These are phyloP conservation scores for Paracoccidioides brasiliensis DNA, from an alignment of 2,329 filamentous ascomycete genomes.

Conservation along the genomic window DNA sequence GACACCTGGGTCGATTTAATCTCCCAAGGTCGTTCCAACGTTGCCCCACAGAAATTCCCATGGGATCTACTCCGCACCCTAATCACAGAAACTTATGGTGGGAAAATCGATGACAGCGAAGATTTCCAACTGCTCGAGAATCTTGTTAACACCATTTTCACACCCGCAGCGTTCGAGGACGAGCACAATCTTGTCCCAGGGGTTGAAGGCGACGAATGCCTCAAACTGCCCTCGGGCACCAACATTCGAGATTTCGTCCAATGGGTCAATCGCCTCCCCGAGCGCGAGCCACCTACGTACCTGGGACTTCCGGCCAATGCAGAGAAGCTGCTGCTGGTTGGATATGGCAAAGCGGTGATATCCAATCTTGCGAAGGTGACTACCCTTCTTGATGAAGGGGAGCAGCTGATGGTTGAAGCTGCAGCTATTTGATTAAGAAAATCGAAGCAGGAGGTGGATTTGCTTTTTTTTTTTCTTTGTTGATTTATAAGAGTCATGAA, in stretches of 20 bases:
- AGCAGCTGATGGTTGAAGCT: constrained; percentile 67
- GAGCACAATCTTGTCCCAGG: constrained; percentile 77
- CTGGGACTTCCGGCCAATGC: constrained; percentile 88
- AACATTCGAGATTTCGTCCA: constrained; percentile 71
- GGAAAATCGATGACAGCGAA: constrained; percentile 84
- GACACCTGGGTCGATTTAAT: constrained; percentile 84
- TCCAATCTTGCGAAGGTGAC: constrained; percentile 72
- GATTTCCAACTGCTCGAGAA: constrained; percentile 64
- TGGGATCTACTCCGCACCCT: constrained; percentile 93
- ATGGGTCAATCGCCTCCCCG: constrained; percentile 85
- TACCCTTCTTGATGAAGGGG: constrained; percentile 81
- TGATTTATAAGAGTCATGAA: neutral
- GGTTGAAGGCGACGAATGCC: constrained; percentile 43
- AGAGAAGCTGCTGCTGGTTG: constrained; percentile 85
- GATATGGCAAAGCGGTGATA: constrained; percentile 73
- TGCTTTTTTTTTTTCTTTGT: neutral
- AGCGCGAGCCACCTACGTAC: constrained; percentile 92
- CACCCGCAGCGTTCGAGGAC: constrained; percentile 79
- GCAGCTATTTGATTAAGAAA: constrained; percentile 13
- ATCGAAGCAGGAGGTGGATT: neutral
- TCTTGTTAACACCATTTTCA: constrained; percentile 68
- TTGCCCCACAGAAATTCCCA: constrained; percentile 84
- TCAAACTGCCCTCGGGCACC: constrained; percentile 68
- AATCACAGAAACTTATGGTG: constrained; percentile 88
- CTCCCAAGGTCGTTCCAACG: constrained; percentile 75